Evolutionary conservation across 2,329 filamentous ascomycete species (phyloP), one percentile per base, ranked within the genome.

Genomic region (Colletotrichum australisinense): DNA sequence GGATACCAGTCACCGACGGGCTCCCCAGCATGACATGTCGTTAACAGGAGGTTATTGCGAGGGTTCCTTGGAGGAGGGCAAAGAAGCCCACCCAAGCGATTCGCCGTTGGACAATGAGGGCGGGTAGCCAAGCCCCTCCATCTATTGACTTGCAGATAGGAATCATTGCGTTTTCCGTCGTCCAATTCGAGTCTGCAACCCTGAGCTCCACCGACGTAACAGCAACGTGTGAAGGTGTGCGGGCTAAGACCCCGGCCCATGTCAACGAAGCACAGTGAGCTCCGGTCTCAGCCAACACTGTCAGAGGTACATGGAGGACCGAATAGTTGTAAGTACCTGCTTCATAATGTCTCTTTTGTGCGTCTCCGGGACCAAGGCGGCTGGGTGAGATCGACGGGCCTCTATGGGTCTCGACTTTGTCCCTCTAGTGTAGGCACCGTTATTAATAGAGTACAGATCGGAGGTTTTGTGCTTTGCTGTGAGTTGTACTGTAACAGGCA

Each of bases 181-280:
- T 67, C 68, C 63, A 67, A 63, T 55, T 66, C 68, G 26, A 42
- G 68, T 60, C 52, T 67, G 68, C 57, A 63, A 74, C 62, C 52
- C 62, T 32, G 7, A 65, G 63, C 73, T 71, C 72, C 74, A 74
- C 74, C 74, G 52, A 72, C 74, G 72, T 75, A 74, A 74, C 74
- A 74, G 71, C 57, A 68, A 62, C 64, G 71, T 74, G 63, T 68
- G 73, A 62, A 72, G 73, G 73, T 69, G 65, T 64, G 73, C 64
- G 52, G 60, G 60, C 32, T 26, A 52, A 30, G 49, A 55, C 60
- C 64, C 69, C 57, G 38, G 60, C 24, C 69, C 59, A 46, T 65
- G 65, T 69, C 55, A 26, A 32, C 9, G 22, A 28, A 19, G 56
- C 69, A 74, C 73, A 73, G 73, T 74, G 32, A 19, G 3, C 11